phyloP scores from a whole-genome alignment of 2,329 filamentous ascomycete genomes.

The Penicillium crustosum region DNA sequence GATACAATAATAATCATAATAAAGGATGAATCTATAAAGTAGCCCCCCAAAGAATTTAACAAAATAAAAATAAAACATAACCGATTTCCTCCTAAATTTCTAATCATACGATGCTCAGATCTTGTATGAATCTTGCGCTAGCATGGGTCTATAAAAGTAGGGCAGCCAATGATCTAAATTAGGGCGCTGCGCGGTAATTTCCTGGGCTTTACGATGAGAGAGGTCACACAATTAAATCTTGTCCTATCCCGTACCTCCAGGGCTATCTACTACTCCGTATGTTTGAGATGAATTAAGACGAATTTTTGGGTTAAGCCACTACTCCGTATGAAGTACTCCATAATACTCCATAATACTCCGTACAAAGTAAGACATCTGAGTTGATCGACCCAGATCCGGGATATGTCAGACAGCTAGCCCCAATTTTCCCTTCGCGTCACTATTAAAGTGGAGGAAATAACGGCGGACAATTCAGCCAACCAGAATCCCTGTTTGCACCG shows the following conservation, averaged over 20 bases:
- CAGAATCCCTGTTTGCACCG: not conserved
- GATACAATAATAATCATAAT: not conserved
- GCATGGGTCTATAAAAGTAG: not conserved
- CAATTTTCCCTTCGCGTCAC: constrained; percentile 18
- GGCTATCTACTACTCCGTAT: no score
- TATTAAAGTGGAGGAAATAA: constrained; percentile 19
- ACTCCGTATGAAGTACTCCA: not conserved
- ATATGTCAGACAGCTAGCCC: constrained; percentile 13
- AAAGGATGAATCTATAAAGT: not conserved
- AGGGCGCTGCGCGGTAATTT: not conserved
- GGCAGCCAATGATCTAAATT: not conserved
- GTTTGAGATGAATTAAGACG: not conserved
- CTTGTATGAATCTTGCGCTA: not conserved
- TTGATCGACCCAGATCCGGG: not conserved
- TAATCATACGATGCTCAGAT: not conserved
- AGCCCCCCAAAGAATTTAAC: no score
- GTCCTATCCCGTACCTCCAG: no score
- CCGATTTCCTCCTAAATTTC: not conserved
- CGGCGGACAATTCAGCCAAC: constrained; percentile 17
- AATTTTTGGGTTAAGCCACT: not conserved
- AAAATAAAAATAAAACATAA: no score
- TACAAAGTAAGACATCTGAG: not conserved
- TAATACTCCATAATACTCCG: not conserved
- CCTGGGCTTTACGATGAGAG: not conserved
- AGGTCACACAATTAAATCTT: not conserved